Percentiles rank a stretch among this genome's conserved stretches.
Conservation (phyloP, 805 yeast species). For the Candida sphagnicola region DNA sequence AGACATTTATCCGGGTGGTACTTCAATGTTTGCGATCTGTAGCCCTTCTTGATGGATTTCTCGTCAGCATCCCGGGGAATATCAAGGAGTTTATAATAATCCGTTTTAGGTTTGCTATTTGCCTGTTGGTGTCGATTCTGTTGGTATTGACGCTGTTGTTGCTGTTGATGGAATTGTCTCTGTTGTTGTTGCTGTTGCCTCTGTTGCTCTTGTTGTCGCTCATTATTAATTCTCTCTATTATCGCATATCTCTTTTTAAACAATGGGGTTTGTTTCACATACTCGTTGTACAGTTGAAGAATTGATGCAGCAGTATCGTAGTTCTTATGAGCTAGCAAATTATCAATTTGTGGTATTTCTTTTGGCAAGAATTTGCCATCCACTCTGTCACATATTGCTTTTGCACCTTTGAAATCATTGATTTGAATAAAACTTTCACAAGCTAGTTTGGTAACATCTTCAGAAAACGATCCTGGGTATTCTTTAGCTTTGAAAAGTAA, state of each 20-base stretch:
- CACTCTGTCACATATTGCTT: constrained; percentile 20
- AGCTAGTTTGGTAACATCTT: constrained; percentile 31
- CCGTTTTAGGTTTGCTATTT: constrained; percentile 44
- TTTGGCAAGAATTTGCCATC: constrained; percentile 37
- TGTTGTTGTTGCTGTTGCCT: constrained; percentile 33
- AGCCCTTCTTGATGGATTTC: constrained; percentile 73
- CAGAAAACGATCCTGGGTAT: constrained; percentile 21
- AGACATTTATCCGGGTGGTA: constrained; percentile 92
- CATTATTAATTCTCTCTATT: constrained; percentile 22
- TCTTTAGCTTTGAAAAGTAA: constrained; percentile 33
- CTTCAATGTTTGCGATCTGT: constrained; percentile 70
- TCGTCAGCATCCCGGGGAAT: constrained; percentile 64
- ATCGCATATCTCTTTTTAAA: constrained; percentile 29
- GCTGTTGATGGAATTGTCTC: constrained; percentile 38
- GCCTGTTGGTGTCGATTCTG: constrained; percentile 30
- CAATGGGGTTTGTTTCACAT: constrained; percentile 36
- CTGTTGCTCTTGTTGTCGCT: constrained; percentile 23
- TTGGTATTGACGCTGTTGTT: constrained; percentile 43
- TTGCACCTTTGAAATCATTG: constrained; percentile 17
- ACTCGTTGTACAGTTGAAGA: constrained; percentile 28
- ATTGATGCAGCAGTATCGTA: constrained; percentile 36
- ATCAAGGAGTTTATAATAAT: constrained; percentile 77
- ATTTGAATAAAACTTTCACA: constrained; percentile 37
- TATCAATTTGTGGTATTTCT: constrained; percentile 30
- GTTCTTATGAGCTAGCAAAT: constrained; percentile 27